Evolutionary conservation across 1,139 yeast species (phyloP).

Genomic region (Protomyces lactucae-debilis): DNA sequence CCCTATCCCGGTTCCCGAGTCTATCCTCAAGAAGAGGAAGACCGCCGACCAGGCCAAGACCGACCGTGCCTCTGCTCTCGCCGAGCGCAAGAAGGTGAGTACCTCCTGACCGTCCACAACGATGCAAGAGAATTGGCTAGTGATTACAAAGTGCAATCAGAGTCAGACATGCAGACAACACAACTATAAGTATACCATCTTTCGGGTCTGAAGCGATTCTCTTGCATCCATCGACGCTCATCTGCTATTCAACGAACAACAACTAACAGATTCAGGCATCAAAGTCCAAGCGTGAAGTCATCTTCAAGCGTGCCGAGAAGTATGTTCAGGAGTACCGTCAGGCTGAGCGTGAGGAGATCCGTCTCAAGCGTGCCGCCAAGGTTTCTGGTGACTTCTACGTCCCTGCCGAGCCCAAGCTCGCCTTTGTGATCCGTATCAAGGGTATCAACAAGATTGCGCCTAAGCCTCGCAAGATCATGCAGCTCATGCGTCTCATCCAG

Average conservation of each 20-base stretch:
- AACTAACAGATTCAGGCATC: slow-evolving; percentile 33
- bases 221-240: neutral
- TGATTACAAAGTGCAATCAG: slow-evolving; percentile 28
- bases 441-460: slow-evolving; percentile 99
- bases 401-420: slow-evolving; percentile 94
- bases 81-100: slow-evolving; percentile 84
- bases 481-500: slow-evolving; percentile 94
- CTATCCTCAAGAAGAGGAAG: slow-evolving; percentile 91
- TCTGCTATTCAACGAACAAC: neutral
- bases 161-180: slow-evolving; percentile 28
- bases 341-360: slow-evolving; percentile 87
- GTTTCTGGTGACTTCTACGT: slow-evolving; percentile 95
- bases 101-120: neutral
- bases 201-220: slow-evolving; percentile 69
- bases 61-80: slow-evolving; percentile 86
- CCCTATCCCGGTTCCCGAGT: slow-evolving; percentile 66
- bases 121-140: slow-evolving; percentile 28
- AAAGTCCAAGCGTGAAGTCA: slow-evolving; percentile 75
- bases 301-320: slow-evolving; percentile 96
- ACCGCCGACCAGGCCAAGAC: slow-evolving; percentile 55
- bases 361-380: slow-evolving; percentile 94
- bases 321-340: slow-evolving; percentile 95
- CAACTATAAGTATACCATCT: slow-evolving; percentile 66
- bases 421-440: slow-evolving; percentile 97
- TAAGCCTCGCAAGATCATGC: slow-evolving; percentile 99